Conservation (phyloP, 495 filamentous ascomycete species). For the Pyrenopolyporus hunteri region DNA sequence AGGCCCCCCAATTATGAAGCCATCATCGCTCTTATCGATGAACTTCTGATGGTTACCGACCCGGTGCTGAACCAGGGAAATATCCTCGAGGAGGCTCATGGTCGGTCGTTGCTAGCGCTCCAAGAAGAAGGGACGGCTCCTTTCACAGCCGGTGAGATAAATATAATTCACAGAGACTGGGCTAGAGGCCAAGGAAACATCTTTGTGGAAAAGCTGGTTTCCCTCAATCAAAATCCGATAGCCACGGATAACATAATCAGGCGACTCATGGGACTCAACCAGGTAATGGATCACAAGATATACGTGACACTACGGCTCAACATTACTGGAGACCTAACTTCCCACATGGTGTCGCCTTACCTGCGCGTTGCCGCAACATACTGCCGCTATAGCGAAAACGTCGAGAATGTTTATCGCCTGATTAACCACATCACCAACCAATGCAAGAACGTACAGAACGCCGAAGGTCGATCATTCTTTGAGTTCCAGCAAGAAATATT, state of each 20-base stretch:
- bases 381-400: slow-evolving; percentile 40
- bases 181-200: slow-evolving; percentile 45
- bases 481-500: slow-evolving; percentile 49
- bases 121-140: slow-evolving; percentile 43
- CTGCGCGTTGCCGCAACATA: slow-evolving; percentile 46
- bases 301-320: slow-evolving; percentile 41
- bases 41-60: slow-evolving; percentile 55
- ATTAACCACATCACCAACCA: slow-evolving; percentile 46
- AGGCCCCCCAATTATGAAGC: slow-evolving; percentile 58
- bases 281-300: slow-evolving; percentile 44
- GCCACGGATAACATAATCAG: slow-evolving; percentile 53
- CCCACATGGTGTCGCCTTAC: slow-evolving; percentile 44
- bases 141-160: slow-evolving; percentile 49
- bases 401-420: slow-evolving; percentile 39
- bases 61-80: slow-evolving; percentile 53
- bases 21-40: slow-evolving; percentile 62
- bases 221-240: slow-evolving; percentile 53
- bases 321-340: slow-evolving; percentile 45
- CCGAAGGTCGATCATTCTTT: slow-evolving; percentile 51
- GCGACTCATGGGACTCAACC: slow-evolving; percentile 47
- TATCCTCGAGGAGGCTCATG: slow-evolving; percentile 46
- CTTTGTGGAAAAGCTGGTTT: slow-evolving; percentile 58
- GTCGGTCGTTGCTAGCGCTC: slow-evolving; percentile 34
- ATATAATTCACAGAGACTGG: slow-evolving; percentile 53
- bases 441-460: slow-evolving; percentile 47